A percentile compares a stretch with the other conserved stretches of the same genome.
These are phyloP conservation scores for Kurtzmaniella quercitrusa DNA, from an alignment of 1,139 yeast genomes.

Conservation along the genomic window DNA sequence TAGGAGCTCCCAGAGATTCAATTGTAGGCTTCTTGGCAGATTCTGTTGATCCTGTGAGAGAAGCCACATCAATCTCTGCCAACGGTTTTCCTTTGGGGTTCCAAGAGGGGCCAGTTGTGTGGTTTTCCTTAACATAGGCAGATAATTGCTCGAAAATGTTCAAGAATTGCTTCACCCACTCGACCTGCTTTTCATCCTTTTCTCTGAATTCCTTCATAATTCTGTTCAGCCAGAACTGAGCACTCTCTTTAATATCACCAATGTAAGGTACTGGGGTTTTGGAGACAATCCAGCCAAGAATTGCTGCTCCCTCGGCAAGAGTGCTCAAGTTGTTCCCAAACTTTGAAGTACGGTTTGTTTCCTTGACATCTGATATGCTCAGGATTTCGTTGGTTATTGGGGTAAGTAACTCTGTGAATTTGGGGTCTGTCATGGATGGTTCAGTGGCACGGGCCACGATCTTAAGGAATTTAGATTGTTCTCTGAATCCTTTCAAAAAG, in stretches of 20 bases:
- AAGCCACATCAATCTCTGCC: constrained; percentile 20
- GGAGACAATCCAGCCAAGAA: constrained; percentile 84
- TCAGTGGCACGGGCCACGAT: constrained; percentile 59
- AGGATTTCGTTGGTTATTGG: constrained; percentile 67
- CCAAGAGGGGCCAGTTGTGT: constrained; percentile 83
- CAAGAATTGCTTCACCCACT: constrained; percentile 74
- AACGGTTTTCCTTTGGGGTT: constrained; percentile 50
- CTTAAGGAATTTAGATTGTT: constrained; percentile 54
- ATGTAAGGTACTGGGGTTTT: constrained; percentile 68
- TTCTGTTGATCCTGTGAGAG: constrained; percentile 15
- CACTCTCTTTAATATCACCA: constrained; percentile 83
- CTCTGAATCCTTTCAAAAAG: constrained; percentile 56
- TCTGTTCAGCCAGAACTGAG: constrained; percentile 92
- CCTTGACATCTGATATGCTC: constrained; percentile 62
- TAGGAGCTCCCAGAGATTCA: constrained; percentile 17
- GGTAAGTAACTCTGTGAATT: constrained; percentile 51
- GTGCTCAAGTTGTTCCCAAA: constrained; percentile 72
- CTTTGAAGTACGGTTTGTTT: constrained; percentile 64
- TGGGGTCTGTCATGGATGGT: constrained; percentile 56
- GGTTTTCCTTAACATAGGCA: constrained; percentile 69
- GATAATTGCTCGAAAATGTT: constrained; percentile 65
- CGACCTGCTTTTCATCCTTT: constrained; percentile 57
- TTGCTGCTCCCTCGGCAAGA: constrained; percentile 84
- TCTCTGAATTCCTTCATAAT: constrained; percentile 80
- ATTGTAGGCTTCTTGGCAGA: constrained; percentile 14